phyloP scores from a whole-genome alignment of 306 rosid genomes.

The Neltuma alba region DNA sequence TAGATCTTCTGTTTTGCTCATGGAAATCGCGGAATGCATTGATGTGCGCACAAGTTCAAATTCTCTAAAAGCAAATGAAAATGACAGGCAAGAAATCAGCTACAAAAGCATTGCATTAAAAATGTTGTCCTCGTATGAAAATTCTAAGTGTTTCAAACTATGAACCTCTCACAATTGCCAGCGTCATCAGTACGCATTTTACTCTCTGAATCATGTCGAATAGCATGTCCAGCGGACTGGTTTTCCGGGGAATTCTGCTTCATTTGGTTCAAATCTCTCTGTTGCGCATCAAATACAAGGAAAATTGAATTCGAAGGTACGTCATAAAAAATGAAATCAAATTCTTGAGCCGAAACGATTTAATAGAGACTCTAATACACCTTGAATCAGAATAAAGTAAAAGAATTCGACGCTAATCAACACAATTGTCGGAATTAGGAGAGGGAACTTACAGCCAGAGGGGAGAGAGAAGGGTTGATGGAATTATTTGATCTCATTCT shows the following conservation, averaged over 20 bases:
- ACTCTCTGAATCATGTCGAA: conserved; percentile 17
- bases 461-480: conserved; percentile 61
- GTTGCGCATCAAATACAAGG: conserved; percentile 29
- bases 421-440: background rate
- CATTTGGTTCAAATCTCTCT: conserved; percentile 52
- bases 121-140: background rate
- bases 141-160: conserved; percentile 1
- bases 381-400: background rate
- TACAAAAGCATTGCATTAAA: background rate
- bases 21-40: conserved; percentile 80
- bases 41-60: conserved; percentile 64
- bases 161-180: conserved; percentile 58
- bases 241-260: conserved; percentile 45
- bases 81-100: background rate
- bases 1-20: conserved; percentile 73
- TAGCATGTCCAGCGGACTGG: conserved; percentile 30
- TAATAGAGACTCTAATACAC: background rate
- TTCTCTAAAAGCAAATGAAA: conserved; percentile 47
- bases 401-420: conserved; percentile 10
- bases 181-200: conserved; percentile 32
- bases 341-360: conserved; percentile 15
- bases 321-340: background rate
- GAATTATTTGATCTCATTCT: conserved; percentile 76
- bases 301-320: background rate
- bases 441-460: conserved; percentile 54